Conservation (phyloP, 805 yeast species). For the Saturnispora silvae region DNA sequence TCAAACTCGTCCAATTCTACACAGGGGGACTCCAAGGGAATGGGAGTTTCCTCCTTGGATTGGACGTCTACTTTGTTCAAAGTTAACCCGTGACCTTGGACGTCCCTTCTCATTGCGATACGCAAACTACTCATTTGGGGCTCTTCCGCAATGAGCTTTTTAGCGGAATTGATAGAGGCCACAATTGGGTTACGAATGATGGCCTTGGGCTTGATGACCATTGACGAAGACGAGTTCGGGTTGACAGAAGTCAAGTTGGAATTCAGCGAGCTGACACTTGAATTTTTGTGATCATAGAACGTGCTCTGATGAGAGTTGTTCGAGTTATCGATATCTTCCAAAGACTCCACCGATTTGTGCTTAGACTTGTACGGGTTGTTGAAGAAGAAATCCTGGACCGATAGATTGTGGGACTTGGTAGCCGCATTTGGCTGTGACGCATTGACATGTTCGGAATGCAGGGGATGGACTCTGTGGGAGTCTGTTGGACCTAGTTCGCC, state of each 20-base stretch:
- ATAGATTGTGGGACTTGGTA: slow-evolving; percentile 14
- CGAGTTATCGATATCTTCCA: neutral
- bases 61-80: neutral
- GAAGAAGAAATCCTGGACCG: slow-evolving; percentile 47
- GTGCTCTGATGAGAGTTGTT: slow-evolving; percentile 1
- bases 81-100: slow-evolving; percentile 6
- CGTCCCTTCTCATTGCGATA: slow-evolving; percentile 7
- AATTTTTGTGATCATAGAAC: neutral
- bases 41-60: neutral
- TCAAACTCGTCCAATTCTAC: neutral
- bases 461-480: slow-evolving; percentile 3
- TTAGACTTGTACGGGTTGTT: slow-evolving; percentile 21
- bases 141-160: slow-evolving; percentile 5
- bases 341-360: slow-evolving; percentile 11
- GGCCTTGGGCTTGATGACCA: slow-evolving; percentile 21
- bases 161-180: slow-evolving; percentile 8
- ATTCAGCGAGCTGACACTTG: slow-evolving; percentile 2
- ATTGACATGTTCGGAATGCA: slow-evolving; percentile 4
- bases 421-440: neutral
- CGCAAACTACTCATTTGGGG: slow-evolving; percentile 14
- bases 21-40: neutral
- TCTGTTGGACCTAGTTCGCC: slow-evolving; percentile 1
- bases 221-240: neutral
- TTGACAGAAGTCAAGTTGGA: neutral
- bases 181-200: slow-evolving; percentile 9